A percentile compares a stretch with the other conserved stretches of the same genome.
These are phyloP conservation scores for Boletus pseudo-olivaceus DNA, from an alignment of 768 basidiomycete genomes.

Conservation along the genomic window DNA sequence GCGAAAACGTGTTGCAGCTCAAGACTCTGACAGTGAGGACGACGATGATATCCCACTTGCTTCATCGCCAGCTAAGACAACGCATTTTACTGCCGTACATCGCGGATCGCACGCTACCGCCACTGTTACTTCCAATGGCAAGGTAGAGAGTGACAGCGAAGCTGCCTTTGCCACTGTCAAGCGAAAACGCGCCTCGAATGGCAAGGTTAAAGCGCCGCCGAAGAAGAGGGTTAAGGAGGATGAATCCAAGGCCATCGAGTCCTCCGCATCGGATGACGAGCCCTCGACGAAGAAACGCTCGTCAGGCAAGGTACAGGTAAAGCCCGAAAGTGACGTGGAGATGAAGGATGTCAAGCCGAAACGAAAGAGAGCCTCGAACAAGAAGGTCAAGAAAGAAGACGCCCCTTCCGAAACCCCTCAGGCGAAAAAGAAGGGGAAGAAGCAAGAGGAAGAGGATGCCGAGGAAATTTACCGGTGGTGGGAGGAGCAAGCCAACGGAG, in stretches of 20 bases:
- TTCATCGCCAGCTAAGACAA: constrained; percentile 63
- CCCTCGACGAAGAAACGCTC: constrained; percentile 23
- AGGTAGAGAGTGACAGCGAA: constrained; percentile 38
- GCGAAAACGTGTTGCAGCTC: constrained; percentile 55
- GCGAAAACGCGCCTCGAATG: constrained; percentile 44
- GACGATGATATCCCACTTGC: constrained; percentile 67
- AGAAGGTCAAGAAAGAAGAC: constrained; percentile 53
- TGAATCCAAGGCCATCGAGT: constrained; percentile 18
- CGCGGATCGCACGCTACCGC: constrained; percentile 39
- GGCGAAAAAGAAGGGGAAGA: constrained; percentile 53
- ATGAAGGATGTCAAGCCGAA: constrained; percentile 40
- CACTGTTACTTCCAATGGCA: constrained; percentile 37
- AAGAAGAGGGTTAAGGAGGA: constrained; percentile 68
- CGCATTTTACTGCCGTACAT: constrained; percentile 36
- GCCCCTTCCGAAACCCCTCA: constrained; percentile 41
- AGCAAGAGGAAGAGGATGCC: constrained; percentile 54
- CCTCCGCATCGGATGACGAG: constrained; percentile 38
- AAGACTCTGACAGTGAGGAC: constrained; percentile 59
- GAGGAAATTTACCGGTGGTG: constrained; percentile 85
- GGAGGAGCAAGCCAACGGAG: constrained; percentile 71
- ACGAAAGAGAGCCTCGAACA: constrained; percentile 44
- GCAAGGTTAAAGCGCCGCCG: constrained; percentile 49
- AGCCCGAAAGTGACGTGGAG: constrained; percentile 50
- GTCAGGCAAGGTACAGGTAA: constrained; percentile 35
- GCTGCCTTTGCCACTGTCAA: constrained; percentile 42